These are phyloP conservation scores for Cystobasidium ongulense DNA, from an alignment of 768 basidiomycete genomes.

Conservation along the genomic window DNA sequence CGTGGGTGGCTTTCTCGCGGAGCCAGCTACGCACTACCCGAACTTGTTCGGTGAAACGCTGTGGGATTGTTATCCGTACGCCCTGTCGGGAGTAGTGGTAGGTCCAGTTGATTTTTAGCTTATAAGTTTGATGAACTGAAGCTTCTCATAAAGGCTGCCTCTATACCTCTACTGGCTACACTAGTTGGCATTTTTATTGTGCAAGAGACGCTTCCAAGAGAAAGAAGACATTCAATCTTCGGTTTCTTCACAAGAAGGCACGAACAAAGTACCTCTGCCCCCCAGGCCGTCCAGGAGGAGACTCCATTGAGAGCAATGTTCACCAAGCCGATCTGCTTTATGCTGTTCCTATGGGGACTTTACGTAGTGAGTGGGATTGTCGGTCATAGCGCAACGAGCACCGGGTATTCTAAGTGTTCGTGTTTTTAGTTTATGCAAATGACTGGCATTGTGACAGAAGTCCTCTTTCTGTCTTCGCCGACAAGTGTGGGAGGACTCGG, in stretches of 20 bases:
- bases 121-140: too few relatives aligned
- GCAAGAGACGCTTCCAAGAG: background rate
- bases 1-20: background rate
- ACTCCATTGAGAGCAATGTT: conserved; percentile 1
- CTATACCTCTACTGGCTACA: background rate
- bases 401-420: too few relatives aligned
- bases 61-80: background rate
- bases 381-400: too few relatives aligned
- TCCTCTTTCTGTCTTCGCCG: background rate
- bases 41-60: background rate
- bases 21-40: background rate
- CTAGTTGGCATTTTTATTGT: background rate
- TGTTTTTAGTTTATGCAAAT: background rate
- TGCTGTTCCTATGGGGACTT: background rate
- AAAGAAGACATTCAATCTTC: background rate
- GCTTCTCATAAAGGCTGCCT: too few relatives aligned
- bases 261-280: background rate
- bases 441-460: background rate
- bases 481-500: background rate
- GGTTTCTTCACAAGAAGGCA: background rate
- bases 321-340: background rate
- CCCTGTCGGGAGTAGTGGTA: background rate
- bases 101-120: background rate
- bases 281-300: background rate
- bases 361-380: background rate